Evolutionary conservation across 768 basidiomycete species (phyloP), one percentile per base, ranked within the genome.

Genomic region (Rhodocollybia butyracea): DNA sequence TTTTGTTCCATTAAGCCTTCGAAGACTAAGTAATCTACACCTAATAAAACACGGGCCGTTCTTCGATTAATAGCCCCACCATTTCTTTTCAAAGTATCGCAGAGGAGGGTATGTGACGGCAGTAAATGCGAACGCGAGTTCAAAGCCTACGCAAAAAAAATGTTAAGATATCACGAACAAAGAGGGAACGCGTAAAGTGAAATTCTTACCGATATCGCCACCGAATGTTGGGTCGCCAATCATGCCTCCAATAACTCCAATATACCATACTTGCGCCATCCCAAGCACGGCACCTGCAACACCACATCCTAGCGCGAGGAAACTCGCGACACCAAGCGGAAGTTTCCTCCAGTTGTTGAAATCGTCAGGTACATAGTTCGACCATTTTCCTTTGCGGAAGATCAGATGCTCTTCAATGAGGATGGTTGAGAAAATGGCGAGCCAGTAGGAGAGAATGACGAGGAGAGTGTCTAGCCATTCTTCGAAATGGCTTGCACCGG

Each of bases 391-490:
- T 26, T 61, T 58, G 21, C 76, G 69, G 74, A 80, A 78, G 64
- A 79, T 71, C 60, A 74, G 71, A 66, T 80, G 77, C 62, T 79
- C 78, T 59, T 76, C 72, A 17, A 76, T 60, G 32, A 79, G 68
- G 58, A 79, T 72, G 34, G 68, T 68, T 51, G 66, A 64, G 69
- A 73, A 79, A 63, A 79, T 78, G 19, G 76, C 74, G 36, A 79
- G 73, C 79, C 79, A 80, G 69, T 80, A 79, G 31, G 67, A 65
- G 51, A 73, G 64, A 47, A 73, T 66, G 53, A 67, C 67, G 26
- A 70, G 65, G 56, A 76, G 72, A 59, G 73, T 75, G 46, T 76
- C 73, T 45, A 80, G 72, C 55, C 73, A 71, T 32, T 56, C 58
- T 30, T 74, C 67, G 67, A 80, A 80, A 59, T 69, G 66, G 55